A percentile compares a stretch with the other conserved stretches of the same genome.
Evolutionary conservation across 495 filamentous ascomycete species (phyloP).

Genomic region (Cladorrhinum samala): DNA sequence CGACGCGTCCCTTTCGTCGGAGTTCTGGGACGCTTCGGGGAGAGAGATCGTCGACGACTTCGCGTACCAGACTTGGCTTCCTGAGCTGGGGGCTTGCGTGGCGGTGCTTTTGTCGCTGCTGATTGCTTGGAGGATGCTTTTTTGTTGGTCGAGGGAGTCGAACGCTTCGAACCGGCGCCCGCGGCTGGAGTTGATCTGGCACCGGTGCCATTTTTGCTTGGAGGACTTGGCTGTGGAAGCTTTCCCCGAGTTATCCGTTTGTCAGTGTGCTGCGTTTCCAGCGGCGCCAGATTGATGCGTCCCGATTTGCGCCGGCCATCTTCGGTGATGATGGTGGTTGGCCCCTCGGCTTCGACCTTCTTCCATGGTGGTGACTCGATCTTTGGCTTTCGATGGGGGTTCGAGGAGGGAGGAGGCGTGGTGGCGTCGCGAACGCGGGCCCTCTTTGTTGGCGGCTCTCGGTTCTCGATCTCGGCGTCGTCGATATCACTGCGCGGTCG

Average conservation of each 20-base stretch:
- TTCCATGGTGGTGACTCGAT: conserved; percentile 87
- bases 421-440: conserved; percentile 55
- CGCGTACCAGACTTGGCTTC: conserved; percentile 24
- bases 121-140: conserved; percentile 10
- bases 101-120: conserved; percentile 8
- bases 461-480: neutral
- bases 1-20: conserved; percentile 37
- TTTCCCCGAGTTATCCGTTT: conserved; percentile 51
- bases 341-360: conserved; percentile 76
- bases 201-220: conserved; percentile 13
- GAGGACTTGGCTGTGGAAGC: conserved; percentile 21
- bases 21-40: conserved; percentile 26
- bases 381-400: conserved; percentile 36
- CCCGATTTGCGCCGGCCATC: conserved; percentile 84
- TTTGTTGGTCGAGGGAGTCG: conserved; percentile 16
- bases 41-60: conserved; percentile 28
- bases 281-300: conserved; percentile 67
- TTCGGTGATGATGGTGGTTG: conserved; percentile 66
- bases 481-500: neutral
- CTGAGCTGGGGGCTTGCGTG: conserved; percentile 15
- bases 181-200: conserved; percentile 10
- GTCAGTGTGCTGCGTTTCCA: conserved; percentile 59
- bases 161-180: conserved; percentile 10
- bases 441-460: conserved; percentile 65
- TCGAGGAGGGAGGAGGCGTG: conserved; percentile 16